Percentiles rank a stretch among this genome's conserved stretches.
Conservation (phyloP, 306 rosid species). For the Hippophae tibetana region DNA sequence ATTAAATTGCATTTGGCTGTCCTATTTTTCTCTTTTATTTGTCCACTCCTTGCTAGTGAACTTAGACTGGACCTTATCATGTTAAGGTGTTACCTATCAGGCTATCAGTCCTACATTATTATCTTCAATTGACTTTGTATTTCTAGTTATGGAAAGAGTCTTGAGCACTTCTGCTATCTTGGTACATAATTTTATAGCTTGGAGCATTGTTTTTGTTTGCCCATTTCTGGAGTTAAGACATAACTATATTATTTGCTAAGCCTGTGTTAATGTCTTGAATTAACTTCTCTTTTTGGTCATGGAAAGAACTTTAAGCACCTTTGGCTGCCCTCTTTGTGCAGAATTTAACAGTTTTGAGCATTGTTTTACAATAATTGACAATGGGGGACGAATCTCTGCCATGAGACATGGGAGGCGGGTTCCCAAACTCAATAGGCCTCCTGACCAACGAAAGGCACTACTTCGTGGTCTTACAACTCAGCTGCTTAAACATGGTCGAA, state of each 20-base stretch:
- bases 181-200: too few relatives aligned
- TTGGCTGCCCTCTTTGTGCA: slow-evolving; percentile 22
- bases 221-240: not conserved
- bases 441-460: slow-evolving; percentile 86
- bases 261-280: not conserved
- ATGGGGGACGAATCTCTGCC: slow-evolving; percentile 62
- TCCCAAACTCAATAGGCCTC: slow-evolving; percentile 92
- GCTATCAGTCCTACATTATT: too few relatives aligned
- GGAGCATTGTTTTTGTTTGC: not conserved
- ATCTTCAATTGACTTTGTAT: too few relatives aligned
- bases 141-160: too few relatives aligned
- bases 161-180: too few relatives aligned
- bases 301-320: slow-evolving; percentile 3
- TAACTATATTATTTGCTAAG: not conserved
- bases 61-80: too few relatives aligned
- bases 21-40: too few relatives aligned
- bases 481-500: slow-evolving; percentile 86
- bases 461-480: slow-evolving; percentile 90
- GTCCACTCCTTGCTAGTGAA: too few relatives aligned
- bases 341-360: slow-evolving; percentile 42
- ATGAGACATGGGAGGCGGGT: slow-evolving; percentile 91
- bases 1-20: too few relatives aligned
- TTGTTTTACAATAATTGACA: slow-evolving; percentile 42
- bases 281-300: not conserved
- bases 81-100: too few relatives aligned